Percentiles rank a stretch among this genome's conserved stretches.
Evolutionary conservation across 192 early-diverging fungal genomes (phyloP).

Genomic region (Podila epigama): DNA sequence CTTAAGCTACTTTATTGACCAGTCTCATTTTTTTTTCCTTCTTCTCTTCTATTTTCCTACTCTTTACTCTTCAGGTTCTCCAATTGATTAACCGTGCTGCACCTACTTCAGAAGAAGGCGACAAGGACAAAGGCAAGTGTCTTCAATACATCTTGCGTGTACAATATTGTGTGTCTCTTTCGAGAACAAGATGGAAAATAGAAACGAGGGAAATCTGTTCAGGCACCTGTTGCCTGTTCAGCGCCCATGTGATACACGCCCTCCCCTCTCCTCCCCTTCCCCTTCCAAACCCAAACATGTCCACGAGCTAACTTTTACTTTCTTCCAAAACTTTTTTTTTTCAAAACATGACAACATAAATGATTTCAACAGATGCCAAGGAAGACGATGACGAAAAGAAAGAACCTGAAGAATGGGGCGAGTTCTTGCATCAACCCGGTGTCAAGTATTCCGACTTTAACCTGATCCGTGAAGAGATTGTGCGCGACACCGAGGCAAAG

Average conservation of each 20-base stretch:
- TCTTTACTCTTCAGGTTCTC: constrained; percentile 61
- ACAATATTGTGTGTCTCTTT: not conserved
- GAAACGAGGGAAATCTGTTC: no score
- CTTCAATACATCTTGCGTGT: no score
- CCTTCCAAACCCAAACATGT: not conserved
- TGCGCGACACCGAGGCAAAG: constrained; percentile 90
- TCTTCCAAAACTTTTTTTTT: not conserved
- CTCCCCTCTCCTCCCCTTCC: not conserved
- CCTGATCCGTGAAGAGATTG: constrained; percentile 97
- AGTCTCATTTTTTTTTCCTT: no score
- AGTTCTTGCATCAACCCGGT: constrained; percentile 98
- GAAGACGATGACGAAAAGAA: constrained; percentile 14
- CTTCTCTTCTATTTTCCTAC: not conserved
- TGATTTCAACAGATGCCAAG: not conserved
- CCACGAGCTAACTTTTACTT: not conserved
- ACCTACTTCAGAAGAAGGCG: constrained; percentile 52
- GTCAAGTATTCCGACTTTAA: constrained; percentile 96
- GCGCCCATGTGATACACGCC: not conserved
- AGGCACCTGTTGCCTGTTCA: no score
- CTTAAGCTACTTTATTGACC: no score
- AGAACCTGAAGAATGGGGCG: constrained; percentile 92
- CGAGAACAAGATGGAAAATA: not conserved
- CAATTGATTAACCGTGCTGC: constrained; percentile 95
- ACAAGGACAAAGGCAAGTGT: constrained; percentile 30
- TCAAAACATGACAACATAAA: no score